Conservation (phyloP, 306 rosid species). For the Ochetophila trinervis region DNA sequence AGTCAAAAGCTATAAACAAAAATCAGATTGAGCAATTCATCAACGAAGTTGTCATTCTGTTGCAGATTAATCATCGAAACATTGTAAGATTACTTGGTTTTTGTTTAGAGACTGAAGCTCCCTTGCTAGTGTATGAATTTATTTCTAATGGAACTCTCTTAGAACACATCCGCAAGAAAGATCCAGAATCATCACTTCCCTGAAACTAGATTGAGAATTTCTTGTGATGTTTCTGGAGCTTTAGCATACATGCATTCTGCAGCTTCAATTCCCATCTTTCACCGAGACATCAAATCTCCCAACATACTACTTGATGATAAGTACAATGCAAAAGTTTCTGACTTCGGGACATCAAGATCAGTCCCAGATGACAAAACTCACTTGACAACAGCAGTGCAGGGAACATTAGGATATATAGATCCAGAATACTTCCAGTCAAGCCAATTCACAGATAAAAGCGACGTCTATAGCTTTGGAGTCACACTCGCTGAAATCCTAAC, state of each 20-base stretch:
- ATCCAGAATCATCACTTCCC: constrained; percentile 30
- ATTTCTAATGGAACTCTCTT: constrained; percentile 55
- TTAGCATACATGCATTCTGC: constrained; percentile 60
- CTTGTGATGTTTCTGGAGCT: constrained; percentile 66
- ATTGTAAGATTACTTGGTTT: constrained; percentile 39
- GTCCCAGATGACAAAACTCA: constrained; percentile 54
- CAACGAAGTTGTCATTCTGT: constrained; percentile 47
- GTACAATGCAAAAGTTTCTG: constrained; percentile 28
- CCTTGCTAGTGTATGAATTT: constrained; percentile 55
- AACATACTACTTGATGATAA: constrained; percentile 53
- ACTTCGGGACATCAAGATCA: constrained; percentile 58
- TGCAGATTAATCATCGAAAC: constrained; percentile 54
- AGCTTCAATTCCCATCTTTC: constrained; percentile 57
- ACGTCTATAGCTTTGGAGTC: constrained; percentile 54
- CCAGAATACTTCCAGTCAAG: constrained; percentile 59
- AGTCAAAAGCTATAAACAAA: constrained; percentile 32
- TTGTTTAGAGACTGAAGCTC: constrained; percentile 57
- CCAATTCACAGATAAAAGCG: constrained; percentile 49
- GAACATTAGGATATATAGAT: constrained; percentile 68
- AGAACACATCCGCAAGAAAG: constrained; percentile 35
- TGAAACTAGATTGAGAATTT: constrained; percentile 46
- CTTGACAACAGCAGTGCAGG: constrained; percentile 50
- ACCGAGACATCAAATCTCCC: constrained; percentile 59
- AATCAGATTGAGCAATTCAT: constrained; percentile 34
- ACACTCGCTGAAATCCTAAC: constrained; percentile 52